These are phyloP conservation scores for Aspergillus oerlinghausenensis DNA, from an alignment of 2,329 filamentous ascomycete genomes.

Conservation along the genomic window DNA sequence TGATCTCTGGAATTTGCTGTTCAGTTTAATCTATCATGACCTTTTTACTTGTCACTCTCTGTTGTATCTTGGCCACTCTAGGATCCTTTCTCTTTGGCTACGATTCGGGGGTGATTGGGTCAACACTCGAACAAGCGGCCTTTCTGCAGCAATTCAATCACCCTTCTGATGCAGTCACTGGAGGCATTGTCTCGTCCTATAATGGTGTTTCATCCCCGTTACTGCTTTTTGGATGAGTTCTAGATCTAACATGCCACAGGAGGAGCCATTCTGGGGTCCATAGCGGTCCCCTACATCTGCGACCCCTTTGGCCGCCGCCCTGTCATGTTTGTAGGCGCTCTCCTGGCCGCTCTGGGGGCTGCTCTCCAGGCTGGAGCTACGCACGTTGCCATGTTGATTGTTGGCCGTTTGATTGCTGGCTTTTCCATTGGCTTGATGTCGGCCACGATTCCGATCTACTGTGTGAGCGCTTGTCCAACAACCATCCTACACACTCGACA, in stretches of 20 bases:
- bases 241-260: conserved; percentile 15
- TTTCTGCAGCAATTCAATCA: conserved; percentile 28
- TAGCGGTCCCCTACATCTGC: conserved; percentile 29
- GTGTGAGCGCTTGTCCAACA: conserved; percentile 20
- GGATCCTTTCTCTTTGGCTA: conserved; percentile 49
- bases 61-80: conserved; percentile 42
- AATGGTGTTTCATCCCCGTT: conserved; percentile 20
- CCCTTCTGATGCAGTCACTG: conserved; percentile 29
- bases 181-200: conserved; percentile 39
- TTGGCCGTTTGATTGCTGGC: conserved; percentile 49
- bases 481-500: too few relatives aligned
- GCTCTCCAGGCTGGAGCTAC: conserved; percentile 32
- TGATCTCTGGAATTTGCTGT: conserved; percentile 6
- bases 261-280: conserved; percentile 36
- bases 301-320: conserved; percentile 29
- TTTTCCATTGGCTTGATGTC: conserved; percentile 48
- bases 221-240: conserved; percentile 13
- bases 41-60: conserved; percentile 28
- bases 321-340: conserved; percentile 33
- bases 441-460: conserved; percentile 46
- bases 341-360: conserved; percentile 31
- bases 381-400: conserved; percentile 40
- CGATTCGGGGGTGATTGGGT: conserved; percentile 39
- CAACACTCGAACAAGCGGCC: conserved; percentile 32
- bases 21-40: conserved; percentile 20